Base-by-base conservation (phyloP, 2,329 filamentous ascomycete genomes). In the Acrocalymma vagum region DNA sequence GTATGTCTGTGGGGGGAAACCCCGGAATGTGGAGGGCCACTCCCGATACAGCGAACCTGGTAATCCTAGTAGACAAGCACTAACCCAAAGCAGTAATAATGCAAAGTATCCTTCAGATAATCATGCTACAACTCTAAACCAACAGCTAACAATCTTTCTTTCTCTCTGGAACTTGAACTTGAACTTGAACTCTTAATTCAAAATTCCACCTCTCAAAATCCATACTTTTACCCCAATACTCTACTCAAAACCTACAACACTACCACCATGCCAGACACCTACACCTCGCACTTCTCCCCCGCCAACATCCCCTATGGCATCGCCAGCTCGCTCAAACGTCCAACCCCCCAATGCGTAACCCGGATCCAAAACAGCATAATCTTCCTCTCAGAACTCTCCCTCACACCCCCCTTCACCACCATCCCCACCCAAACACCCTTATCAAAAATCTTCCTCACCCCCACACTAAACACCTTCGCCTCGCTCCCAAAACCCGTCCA, bases 331-430 rank as follows among this genome's bases (percentile, higher is more conserved):
- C 17, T 43, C 3, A 52, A 26, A 25, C 48, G 51, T 21, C 21
- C 55, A 15, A 23, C 45, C 3, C 75, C 72, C 21, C 72, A 76
- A 42, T 73, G 73, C 29, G 81, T 70, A 1, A 83, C 81, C 1
- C 72, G 80, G 25, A 62, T 82, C 9, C 62, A 70, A 8, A 72
- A 83, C 36, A 65, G 67, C 5, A 75, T 83, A 1, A 65, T 84
- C 22, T 83, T 82, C 49, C 70, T 85, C 0, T 65, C 67, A 1
- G 72, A 72, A 5, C 58, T 82, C 11, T 63, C 68, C 13, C 45
- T 62, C 2, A 34, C 60, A 1, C 63, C 57, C 0, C 31, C 51
- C 6, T 71, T 74, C 39, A 44, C 45, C 14, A 27, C 49, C 5
- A 48, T 71, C 2, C 23, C 20, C 27, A n/a, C n/a, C n/a, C n/a